Evolutionary conservation across 1,284 basidiomycete species (phyloP).

Genomic region (Afroboletus lepidellus): DNA sequence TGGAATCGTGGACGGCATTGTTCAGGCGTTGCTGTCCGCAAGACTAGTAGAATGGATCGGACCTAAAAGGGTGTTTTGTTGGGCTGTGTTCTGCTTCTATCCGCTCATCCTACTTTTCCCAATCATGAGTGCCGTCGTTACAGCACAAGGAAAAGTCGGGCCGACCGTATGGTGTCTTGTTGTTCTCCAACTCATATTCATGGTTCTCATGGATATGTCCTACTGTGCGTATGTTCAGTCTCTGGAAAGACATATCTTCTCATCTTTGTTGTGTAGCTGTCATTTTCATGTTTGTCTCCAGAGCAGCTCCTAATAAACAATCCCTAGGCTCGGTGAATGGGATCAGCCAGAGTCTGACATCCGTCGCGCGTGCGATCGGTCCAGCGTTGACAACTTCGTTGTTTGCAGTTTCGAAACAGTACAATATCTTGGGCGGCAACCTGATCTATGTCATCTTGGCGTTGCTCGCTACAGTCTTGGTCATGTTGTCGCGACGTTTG

Average conservation of each 20-base stretch:
- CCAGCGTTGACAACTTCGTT: background rate
- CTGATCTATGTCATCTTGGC: constrained; percentile 35
- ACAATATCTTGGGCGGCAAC: constrained; percentile 35
- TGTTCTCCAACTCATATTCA: constrained; percentile 25
- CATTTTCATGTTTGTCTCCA: constrained; percentile 35
- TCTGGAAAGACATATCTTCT: background rate
- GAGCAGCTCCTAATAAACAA: background rate
- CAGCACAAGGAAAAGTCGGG: constrained; percentile 14
- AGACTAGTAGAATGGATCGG: background rate
- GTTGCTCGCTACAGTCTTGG: constrained; percentile 17
- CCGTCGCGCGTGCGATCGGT: too few species aligned
- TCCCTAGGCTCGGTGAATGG: too few species aligned
- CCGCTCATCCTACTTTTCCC: constrained; percentile 37
- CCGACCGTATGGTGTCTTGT: constrained; percentile 31
- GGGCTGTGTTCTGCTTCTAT: background rate
- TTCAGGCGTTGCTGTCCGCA: background rate
- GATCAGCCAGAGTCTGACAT: too few species aligned
- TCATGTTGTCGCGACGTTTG: constrained; percentile 16
- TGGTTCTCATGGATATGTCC: constrained; percentile 26
- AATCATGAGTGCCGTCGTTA: constrained; percentile 20
- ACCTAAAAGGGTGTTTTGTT: background rate
- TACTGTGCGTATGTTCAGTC: constrained; percentile 3
- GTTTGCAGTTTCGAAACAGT: constrained; percentile 4
- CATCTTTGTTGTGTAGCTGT: constrained; percentile 3
- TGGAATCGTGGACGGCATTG: background rate